Conservation (phyloP, 129 eudicot species). For the Sambucus nigra region DNA sequence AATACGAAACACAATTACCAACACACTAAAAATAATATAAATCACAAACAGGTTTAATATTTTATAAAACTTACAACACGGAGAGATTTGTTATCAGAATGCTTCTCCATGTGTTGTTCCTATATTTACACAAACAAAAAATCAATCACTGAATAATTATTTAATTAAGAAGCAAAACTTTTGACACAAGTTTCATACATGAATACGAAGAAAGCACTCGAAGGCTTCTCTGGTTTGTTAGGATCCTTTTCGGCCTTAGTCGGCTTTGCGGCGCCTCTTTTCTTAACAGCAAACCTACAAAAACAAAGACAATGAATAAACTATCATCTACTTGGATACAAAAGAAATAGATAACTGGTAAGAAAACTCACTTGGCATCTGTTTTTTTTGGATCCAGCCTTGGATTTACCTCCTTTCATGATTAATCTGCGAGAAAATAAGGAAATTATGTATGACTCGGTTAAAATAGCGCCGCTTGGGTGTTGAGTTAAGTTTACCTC, state of each 20-base stretch:
- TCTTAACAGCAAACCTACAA: conserved; percentile 65
- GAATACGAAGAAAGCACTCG: no score
- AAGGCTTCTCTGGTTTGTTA: conserved; percentile 68
- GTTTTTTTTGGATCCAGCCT: conserved; percentile 28
- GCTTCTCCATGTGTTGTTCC: conserved; percentile 60
- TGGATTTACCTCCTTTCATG: conserved; percentile 65
- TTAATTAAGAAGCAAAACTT: no score
- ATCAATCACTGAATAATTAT: neutral
- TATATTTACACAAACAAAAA: neutral
- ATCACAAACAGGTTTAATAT: neutral
- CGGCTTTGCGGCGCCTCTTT: conserved; percentile 26
- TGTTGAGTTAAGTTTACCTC: no score
- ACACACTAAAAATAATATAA: neutral
- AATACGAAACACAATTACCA: neutral
- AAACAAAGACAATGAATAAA: neutral
- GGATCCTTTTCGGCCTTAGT: conserved; percentile 49
- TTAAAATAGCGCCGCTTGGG: no score
- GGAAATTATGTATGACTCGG: neutral
- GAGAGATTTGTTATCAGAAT: conserved; percentile 62
- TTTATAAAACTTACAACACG: conserved; percentile 48
- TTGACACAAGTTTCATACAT: no score
- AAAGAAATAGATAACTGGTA: neutral
- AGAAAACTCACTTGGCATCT: conserved; percentile 26
- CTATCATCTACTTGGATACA: neutral
- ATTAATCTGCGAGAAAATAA: conserved; percentile 13